These are phyloP conservation scores for Ganoderma multipileum DNA, from an alignment of 1,284 basidiomycete species.

Conservation along the genomic window DNA sequence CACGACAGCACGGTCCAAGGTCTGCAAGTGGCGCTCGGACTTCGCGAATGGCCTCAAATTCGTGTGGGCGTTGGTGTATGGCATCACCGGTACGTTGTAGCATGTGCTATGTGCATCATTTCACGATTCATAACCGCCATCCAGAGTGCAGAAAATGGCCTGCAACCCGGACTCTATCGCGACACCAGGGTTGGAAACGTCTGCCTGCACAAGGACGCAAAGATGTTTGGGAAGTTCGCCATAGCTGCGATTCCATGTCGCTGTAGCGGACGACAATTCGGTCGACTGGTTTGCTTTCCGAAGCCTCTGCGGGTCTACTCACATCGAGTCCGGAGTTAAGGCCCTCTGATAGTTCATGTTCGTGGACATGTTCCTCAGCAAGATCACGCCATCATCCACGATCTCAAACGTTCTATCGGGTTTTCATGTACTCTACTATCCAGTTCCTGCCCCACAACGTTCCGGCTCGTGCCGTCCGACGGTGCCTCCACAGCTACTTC, in stretches of 20 bases:
- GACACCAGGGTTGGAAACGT: constrained; percentile 23
- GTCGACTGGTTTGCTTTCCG: constrained; percentile 8
- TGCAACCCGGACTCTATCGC: constrained; percentile 5
- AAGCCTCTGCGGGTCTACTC: too few relatives aligned
- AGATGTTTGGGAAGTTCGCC: constrained; percentile 6
- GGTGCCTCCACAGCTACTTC: constrained; percentile 18
- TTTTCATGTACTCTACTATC: constrained; percentile 17
- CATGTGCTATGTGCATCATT: not conserved
- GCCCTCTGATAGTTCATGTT: constrained; percentile 23
- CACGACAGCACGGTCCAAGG: constrained; percentile 4
- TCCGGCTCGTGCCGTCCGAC: not conserved
- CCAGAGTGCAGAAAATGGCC: constrained; percentile 8
- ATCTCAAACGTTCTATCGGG: constrained; percentile 24
- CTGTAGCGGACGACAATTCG: constrained; percentile 5
- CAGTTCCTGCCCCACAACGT: constrained; percentile 15
- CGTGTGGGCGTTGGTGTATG: not conserved
- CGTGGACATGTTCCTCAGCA: constrained; percentile 4
- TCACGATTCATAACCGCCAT: not conserved
- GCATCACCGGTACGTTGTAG: constrained; percentile 3
- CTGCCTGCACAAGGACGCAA: constrained; percentile 2
- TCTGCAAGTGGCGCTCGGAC: constrained; percentile 13
- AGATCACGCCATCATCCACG: not conserved
- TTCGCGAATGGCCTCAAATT: constrained; percentile 8
- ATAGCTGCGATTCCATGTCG: not conserved
- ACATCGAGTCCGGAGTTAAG: not conserved